These are phyloP conservation scores for Hypoxylon sp. DNA, from an alignment of 2,329 filamentous ascomycete genomes.

Conservation along the genomic window DNA sequence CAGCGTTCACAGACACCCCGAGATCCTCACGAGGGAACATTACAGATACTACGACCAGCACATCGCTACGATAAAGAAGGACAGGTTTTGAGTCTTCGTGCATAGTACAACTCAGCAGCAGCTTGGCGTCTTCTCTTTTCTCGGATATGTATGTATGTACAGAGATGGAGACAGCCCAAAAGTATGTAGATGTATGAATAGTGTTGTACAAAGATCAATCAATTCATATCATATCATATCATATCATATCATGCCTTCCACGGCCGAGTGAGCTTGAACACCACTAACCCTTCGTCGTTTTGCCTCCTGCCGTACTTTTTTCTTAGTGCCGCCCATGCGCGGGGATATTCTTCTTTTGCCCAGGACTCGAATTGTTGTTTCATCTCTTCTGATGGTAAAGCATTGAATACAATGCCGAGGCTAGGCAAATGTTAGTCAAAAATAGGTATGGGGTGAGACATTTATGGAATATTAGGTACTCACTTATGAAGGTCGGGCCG, in stretches of 20 bases:
- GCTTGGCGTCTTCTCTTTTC: constrained; percentile 29
- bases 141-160: constrained; percentile 55
- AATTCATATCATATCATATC: constrained; percentile 33
- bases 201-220: constrained; percentile 53
- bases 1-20: constrained; percentile 89
- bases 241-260: constrained; percentile 61
- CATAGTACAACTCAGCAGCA: constrained; percentile 46
- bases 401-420: constrained; percentile 83
- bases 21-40: constrained; percentile 71
- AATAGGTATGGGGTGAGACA: neutral
- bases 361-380: constrained; percentile 81
- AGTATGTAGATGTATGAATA: constrained; percentile 43
- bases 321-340: constrained; percentile 77
- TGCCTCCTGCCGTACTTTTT: constrained; percentile 63
- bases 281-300: constrained; percentile 62
- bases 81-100: neutral
- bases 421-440: constrained; percentile 54
- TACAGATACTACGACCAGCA: constrained; percentile 41
- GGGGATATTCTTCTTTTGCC: constrained; percentile 77
- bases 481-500: constrained; percentile 49
- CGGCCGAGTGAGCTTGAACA: constrained; percentile 66
- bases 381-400: constrained; percentile 73
- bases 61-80: constrained; percentile 33
- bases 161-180: constrained; percentile 46
- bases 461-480: constrained; percentile 33